Base-by-base conservation (phyloP, 345 rosid genomes). In the Trapa incisa region DNA sequence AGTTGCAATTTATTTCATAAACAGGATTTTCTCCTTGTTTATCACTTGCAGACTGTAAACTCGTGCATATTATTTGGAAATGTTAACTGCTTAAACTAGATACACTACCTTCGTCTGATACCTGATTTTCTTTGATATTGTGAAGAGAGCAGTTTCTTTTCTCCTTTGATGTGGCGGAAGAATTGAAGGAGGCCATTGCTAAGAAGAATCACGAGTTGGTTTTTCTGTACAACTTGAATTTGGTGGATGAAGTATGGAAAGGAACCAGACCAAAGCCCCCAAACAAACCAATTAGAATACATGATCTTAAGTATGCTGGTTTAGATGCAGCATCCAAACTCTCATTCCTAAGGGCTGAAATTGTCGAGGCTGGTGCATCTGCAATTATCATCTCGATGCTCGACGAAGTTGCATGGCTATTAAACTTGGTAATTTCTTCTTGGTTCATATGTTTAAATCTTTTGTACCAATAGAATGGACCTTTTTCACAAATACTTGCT, bases 91-190 rank as follows among this genome's bases (percentile, higher is more conserved):
- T 3, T 54, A 54, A 22, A 22, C 29, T 22, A 22, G 63, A 39
- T 65, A 45, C 52, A 11, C 17, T 57, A 42, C 67, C 66, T 72
- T 45, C 77, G 41, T 76, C 69, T 81, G 81, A 81, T 83, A 78
- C 69, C 76, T 68, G 69, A 29, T 64, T 79, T 65, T 65, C 64
- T 78, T 77, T 76, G 76, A 73, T 78, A 53, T 78, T 77, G 77
- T 88, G 92, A 90, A 90, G 97, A 89, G 88, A 83, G 84, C 96
- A 90, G 98, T 93, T 93, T 80, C 97, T 93, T 69, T 88, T 93
- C 79, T 93, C 98, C 56, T 88, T 80, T 71, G 96, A 86, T 86
- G 90, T 94, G 69, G 92, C 96, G 52, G 98, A 88, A 80, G 98
- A 93, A 77, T 70, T 93, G 84, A 86, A 83, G 87, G 92, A 85